Evolutionary conservation across 257 asterid genomes (phyloP).

Genomic region (Petrea volubilis): DNA sequence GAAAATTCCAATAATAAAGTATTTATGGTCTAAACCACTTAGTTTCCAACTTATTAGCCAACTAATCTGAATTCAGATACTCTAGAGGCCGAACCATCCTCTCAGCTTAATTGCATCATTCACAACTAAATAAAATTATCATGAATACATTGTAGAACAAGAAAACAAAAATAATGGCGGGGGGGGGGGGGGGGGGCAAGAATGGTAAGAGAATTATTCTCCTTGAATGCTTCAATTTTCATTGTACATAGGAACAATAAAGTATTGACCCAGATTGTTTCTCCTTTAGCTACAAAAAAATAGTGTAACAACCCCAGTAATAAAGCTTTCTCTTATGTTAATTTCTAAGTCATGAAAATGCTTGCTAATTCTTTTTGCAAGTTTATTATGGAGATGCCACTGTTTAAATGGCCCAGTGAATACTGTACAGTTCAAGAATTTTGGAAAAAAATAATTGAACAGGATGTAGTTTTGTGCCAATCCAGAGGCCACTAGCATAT

Average conservation of each 20-base stretch:
- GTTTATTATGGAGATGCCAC: conserved; percentile 29
- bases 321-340: not conserved
- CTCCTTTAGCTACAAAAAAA: conserved; percentile 8
- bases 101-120: too few relatives aligned
- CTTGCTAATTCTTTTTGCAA: conserved; percentile 16
- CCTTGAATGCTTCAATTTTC: not conserved
- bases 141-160: too few relatives aligned
- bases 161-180: too few relatives aligned
- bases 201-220: not conserved
- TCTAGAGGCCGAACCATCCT: too few relatives aligned
- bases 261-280: not conserved
- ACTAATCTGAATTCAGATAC: too few relatives aligned
- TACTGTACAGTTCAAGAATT: conserved; percentile 28
- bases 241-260: conserved; percentile 8
- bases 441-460: conserved; percentile 15
- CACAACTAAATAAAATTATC: too few relatives aligned
- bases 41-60: too few relatives aligned
- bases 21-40: too few relatives aligned
- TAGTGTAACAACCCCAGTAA: conserved; percentile 10
- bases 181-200: not conserved
- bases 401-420: conserved; percentile 21
- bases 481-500: conserved; percentile 19
- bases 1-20: too few relatives aligned
- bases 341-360: conserved; percentile 1
- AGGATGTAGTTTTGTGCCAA: not conserved